Evolutionary conservation across 2,329 filamentous ascomycete species (phyloP).

Genomic region (Penicillium sp.): DNA sequence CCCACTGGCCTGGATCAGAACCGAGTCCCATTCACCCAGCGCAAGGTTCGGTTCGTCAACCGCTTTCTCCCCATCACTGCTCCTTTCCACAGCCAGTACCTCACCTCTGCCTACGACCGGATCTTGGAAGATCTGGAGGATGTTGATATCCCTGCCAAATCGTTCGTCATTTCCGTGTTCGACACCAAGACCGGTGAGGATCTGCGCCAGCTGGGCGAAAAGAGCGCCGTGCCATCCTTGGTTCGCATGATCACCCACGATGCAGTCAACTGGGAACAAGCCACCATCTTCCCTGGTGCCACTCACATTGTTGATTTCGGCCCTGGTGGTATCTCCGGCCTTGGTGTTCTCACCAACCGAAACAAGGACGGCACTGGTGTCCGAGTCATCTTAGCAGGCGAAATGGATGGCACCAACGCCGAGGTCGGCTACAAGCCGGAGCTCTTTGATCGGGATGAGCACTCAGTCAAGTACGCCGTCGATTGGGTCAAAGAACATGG

Average conservation of each 20-base stretch:
- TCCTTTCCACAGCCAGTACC: constrained; percentile 96
- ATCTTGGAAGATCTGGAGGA: constrained; percentile 86
- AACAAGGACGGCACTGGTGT: constrained; percentile 99
- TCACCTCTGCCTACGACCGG: constrained; percentile 73
- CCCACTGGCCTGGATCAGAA: constrained; percentile 97
- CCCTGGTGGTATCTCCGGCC: constrained; percentile 91
- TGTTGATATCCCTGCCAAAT: constrained; percentile 68
- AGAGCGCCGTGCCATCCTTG: constrained; percentile 80
- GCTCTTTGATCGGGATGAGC: constrained; percentile 92
- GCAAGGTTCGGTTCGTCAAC: constrained; percentile 94
- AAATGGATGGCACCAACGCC: constrained; percentile 82
- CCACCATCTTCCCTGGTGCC: constrained; percentile 83
- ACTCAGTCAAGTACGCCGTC: constrained; percentile 89
- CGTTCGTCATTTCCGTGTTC: constrained; percentile 79
- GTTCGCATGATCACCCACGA: constrained; percentile 93
- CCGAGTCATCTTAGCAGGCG: constrained; percentile 88
- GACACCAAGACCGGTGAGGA: constrained; percentile 88
- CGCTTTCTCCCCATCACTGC: constrained; percentile 96
- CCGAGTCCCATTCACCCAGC: constrained; percentile 87
- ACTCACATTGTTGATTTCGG: constrained; percentile 97
- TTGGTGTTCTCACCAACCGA: constrained; percentile 92
- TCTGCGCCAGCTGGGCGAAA: constrained; percentile 65
- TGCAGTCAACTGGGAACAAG: constrained; percentile 92
- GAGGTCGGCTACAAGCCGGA: constrained; percentile 98
- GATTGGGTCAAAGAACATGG: constrained; percentile 98